A percentile compares a stretch with the other conserved stretches of the same genome.
phyloP scores from a whole-genome alignment of 768 basidiomycete species.

The Neoboletus subvelutipes region DNA sequence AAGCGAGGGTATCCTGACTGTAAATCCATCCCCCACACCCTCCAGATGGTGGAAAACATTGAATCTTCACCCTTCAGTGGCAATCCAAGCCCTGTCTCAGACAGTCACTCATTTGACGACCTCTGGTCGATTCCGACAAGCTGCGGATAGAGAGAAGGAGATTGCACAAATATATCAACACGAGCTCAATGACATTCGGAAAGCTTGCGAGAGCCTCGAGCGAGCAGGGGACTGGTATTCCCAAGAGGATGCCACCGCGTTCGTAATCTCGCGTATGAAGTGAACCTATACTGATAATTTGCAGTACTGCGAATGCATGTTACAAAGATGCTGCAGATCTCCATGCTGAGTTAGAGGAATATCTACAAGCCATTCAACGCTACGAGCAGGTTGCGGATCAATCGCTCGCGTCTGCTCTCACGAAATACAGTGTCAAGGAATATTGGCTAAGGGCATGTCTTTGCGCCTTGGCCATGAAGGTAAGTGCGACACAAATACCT shows the following conservation, averaged over 20 bases:
- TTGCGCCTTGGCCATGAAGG: constrained; percentile 85
- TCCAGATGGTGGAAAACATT: constrained; percentile 1
- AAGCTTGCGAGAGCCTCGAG: constrained; percentile 89
- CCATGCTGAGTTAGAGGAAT: constrained; percentile 86
- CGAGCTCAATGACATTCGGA: constrained; percentile 72
- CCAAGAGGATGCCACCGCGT: constrained; percentile 98
- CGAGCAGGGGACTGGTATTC: constrained; percentile 96
- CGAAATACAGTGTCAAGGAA: constrained; percentile 99
- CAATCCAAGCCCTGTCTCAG: constrained; percentile 80
- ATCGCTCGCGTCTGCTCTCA: constrained; percentile 75
- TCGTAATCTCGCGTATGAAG: constrained; percentile 33
- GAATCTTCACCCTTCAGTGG: constrained; percentile 53
- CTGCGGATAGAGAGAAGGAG: constrained; percentile 97
- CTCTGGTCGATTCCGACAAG: constrained; percentile 91
- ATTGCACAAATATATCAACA: constrained; percentile 93
- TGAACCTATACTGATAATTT: constrained; percentile 3
- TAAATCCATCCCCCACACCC: constrained; percentile 41
- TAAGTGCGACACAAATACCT: constrained; percentile 39
- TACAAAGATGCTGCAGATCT: constrained; percentile 97
- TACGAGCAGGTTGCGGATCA: constrained; percentile 91
- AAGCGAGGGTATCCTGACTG: constrained; percentile 85
- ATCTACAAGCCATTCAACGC: constrained; percentile 76
- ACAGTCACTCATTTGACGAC: constrained; percentile 83
- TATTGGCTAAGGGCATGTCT: constrained; percentile 89
- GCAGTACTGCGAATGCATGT: constrained; percentile 91